Evolutionary conservation across 352 stramenopile genomes (phyloP), one percentile per base, ranked within the genome.

Genomic region (Phytopythium oedochilum): DNA sequence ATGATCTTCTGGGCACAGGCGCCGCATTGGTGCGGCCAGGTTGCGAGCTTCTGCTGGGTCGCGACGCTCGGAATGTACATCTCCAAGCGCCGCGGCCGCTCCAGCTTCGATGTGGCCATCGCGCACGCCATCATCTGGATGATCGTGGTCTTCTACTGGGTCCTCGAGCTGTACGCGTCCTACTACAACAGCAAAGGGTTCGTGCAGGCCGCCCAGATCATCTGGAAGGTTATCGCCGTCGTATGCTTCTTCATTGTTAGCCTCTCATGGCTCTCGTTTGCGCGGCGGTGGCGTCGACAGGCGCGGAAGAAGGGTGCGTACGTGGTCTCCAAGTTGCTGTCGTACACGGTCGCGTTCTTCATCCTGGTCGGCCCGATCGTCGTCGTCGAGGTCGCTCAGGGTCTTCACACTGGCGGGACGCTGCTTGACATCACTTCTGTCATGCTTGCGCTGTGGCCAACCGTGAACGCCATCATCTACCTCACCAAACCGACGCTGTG

Each of bases 1-100:
- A 53, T 92, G 35, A 71, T 69, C n/a, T 86, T 93, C 55, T 88
- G 74, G 78, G 71, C 75, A 0, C 66, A 78, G 48, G 79, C 73
- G 3, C 84, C 84, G 20, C 84, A 92, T 40, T 89, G 81, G 79
- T 78, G 72, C 59, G 76, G 70, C n/a, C 75, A 94, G 59, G 68
- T 94, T 29, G 76, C 84, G 22, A 87, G 78, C 43, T 92, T 92
- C 48, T 86, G 77, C 39, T 94, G 84, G 84, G 82, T 92, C 43
- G 76, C 70, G 17, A 78, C 72, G 26, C 65, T 94, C 28, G 82
- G 71, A 1, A 47, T 92, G 22, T 94, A 94, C 66, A 92, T 94
- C 59, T 77, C 74, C 50, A 84, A 83, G 61, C 63, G 68, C 36
- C 58, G 63, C 18, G 70, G 85, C 36, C 63, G 75, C 32, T 59